These are phyloP conservation scores for Fusarium fujikuroi DNA, from an alignment of 2,329 filamentous ascomycete genomes.

Conservation along the genomic window DNA sequence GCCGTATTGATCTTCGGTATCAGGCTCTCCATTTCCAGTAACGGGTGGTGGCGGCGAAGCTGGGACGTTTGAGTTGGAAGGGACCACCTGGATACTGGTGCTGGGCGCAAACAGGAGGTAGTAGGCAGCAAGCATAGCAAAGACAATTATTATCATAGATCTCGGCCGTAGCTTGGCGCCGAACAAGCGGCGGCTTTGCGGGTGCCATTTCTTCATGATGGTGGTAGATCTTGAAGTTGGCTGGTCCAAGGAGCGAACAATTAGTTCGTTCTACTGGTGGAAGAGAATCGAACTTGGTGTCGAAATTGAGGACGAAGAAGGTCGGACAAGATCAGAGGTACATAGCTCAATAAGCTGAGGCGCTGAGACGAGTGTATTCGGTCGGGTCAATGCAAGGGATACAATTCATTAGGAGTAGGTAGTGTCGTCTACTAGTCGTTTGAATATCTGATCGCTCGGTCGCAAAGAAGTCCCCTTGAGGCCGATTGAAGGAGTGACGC, in stretches of 20 bases:
- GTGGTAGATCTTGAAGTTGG: conserved; percentile 3
- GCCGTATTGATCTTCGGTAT: conserved; percentile 20
- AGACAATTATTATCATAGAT: conserved; percentile 53
- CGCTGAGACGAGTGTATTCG: conserved; percentile 4
- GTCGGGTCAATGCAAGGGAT: conserved; percentile 22
- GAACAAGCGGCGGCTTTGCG: conserved; percentile 45
- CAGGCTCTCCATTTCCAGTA: conserved; percentile 2
- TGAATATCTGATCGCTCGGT: conserved; percentile 8
- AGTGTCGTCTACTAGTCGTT: background rate
- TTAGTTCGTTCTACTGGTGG: conserved; percentile 3
- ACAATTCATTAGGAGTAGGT: conserved; percentile 16
- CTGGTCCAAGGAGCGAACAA: conserved; percentile 7
- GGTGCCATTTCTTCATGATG: conserved; percentile 50
- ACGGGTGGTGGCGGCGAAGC: background rate
- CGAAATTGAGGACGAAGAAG: conserved; percentile 7
- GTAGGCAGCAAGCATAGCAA: conserved; percentile 56
- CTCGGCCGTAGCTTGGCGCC: conserved; percentile 54
- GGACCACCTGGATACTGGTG: conserved; percentile 50
- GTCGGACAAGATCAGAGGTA: conserved; percentile 27
- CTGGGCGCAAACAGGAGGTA: conserved; percentile 54
- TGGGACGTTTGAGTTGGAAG: conserved; percentile 19
- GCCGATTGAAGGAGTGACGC: conserved; percentile 46
- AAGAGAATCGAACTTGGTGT: conserved; percentile 4
- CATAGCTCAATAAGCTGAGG: conserved; percentile 26
- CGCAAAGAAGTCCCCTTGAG: conserved; percentile 11